Conservation (phyloP, 1,139 yeast genomes). For the Scheffersomyces stambukii region DNA sequence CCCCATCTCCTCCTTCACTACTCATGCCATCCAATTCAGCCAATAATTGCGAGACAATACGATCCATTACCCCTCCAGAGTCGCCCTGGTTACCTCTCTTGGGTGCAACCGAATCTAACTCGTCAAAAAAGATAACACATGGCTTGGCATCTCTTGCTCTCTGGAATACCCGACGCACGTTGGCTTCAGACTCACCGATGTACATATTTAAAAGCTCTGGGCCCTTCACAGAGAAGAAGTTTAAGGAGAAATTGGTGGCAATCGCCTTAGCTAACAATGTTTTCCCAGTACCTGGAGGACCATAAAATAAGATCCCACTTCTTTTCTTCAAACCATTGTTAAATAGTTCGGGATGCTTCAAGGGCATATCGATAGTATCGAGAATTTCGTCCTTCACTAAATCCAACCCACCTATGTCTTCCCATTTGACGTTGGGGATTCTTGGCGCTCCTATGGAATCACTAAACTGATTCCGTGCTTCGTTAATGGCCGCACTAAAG, state of each 20-base stretch:
- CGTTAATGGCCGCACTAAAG: slow-evolving; percentile 68
- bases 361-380: slow-evolving; percentile 94
- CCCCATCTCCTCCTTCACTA: slow-evolving; percentile 73
- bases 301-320: slow-evolving; percentile 90
- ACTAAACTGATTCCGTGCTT: slow-evolving; percentile 82
- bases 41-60: slow-evolving; percentile 89
- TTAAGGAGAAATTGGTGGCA: slow-evolving; percentile 89
- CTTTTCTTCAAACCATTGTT: slow-evolving; percentile 86
- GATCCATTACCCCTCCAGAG: slow-evolving; percentile 97
- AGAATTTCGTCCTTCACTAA: slow-evolving; percentile 85
- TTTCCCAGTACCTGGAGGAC: slow-evolving; percentile 98
- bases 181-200: slow-evolving; percentile 97
- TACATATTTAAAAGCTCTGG: slow-evolving; percentile 95
- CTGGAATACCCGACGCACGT: slow-evolving; percentile 90
- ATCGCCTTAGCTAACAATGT: slow-evolving; percentile 93
- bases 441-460: slow-evolving; percentile 97
- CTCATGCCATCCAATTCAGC: slow-evolving; percentile 98
- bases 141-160: slow-evolving; percentile 95
- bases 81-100: slow-evolving; percentile 98
- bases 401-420: slow-evolving; percentile 89
- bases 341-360: slow-evolving; percentile 87
- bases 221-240: slow-evolving; percentile 93
- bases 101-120: slow-evolving; percentile 95
- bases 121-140: slow-evolving; percentile 95
- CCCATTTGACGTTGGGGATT: slow-evolving; percentile 94